Conservation (phyloP, 2,329 filamentous ascomycete genomes). For the Colletotrichum camelliae region DNA sequence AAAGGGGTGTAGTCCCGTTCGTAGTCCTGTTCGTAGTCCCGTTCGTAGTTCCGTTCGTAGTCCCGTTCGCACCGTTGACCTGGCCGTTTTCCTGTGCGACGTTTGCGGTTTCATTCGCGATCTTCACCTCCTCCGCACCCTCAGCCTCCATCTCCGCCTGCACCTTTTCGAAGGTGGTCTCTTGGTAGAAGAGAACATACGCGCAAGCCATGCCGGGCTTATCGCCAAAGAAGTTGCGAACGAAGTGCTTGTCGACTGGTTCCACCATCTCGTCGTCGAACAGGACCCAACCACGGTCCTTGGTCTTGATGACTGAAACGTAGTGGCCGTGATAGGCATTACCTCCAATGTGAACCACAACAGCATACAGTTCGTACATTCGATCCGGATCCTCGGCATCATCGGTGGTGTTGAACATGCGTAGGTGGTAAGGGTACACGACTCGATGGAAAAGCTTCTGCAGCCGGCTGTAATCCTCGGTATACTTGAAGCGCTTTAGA, state of each 20-base stretch:
- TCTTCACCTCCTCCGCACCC: conserved; percentile 66
- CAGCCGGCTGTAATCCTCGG: conserved; percentile 89
- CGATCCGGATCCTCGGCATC: conserved; percentile 93
- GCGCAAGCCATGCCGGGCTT: conserved; percentile 90
- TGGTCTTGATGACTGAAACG: conserved; percentile 96
- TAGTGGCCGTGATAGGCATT: conserved; percentile 98
- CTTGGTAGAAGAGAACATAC: conserved; percentile 97
- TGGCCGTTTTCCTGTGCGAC: conserved; percentile 55
- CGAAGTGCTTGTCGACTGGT: conserved; percentile 94
- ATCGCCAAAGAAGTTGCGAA: conserved; percentile 96
- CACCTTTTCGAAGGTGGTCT: conserved; percentile 75
- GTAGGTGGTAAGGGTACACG: conserved; percentile 94
- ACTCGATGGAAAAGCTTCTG: conserved; percentile 98
- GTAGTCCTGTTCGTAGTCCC: conserved; percentile 17
- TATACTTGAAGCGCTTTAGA: conserved; percentile 97
- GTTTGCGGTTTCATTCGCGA: conserved; percentile 62
- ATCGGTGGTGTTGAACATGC: conserved; percentile 96
- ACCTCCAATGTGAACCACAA: conserved; percentile 95
- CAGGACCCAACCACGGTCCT: conserved; percentile 92
- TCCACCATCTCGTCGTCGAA: conserved; percentile 99
- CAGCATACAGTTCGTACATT: conserved; percentile 94
- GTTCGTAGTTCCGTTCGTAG: background rate
- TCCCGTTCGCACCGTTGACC: background rate
- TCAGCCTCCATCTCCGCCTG: conserved; percentile 84
- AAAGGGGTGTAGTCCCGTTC: conserved; percentile 50